A percentile compares a stretch with the other conserved stretches of the same genome.
These are phyloP conservation scores for Metschnikowia cubensis DNA, from an alignment of 805 yeast genomes.

Conservation along the genomic window DNA sequence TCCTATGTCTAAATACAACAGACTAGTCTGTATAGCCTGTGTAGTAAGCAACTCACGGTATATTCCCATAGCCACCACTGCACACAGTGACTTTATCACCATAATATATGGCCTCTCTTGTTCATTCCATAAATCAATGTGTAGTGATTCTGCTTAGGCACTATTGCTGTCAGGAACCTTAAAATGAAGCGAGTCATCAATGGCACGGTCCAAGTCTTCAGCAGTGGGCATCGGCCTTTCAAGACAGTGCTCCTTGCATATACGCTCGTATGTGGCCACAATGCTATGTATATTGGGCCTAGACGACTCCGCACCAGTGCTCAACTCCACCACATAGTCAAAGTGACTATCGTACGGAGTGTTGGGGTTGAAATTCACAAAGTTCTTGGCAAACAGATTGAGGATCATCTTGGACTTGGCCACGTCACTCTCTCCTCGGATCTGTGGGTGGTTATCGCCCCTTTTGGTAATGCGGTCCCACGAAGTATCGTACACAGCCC, in stretches of 20 bases:
- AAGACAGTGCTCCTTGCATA: not conserved
- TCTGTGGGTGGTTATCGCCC: constrained; percentile 88
- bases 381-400: constrained; percentile 68
- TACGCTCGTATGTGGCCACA: not conserved
- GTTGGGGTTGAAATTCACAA: constrained; percentile 50
- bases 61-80: too few relatives aligned
- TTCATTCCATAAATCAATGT: too few relatives aligned
- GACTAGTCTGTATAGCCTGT: too few relatives aligned
- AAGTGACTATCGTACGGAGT: constrained; percentile 61
- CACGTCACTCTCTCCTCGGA: constrained; percentile 51
- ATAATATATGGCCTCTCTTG: too few relatives aligned
- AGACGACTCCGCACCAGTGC: constrained; percentile 26
- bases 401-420: constrained; percentile 56
- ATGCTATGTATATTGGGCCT: constrained; percentile 12
- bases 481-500: constrained; percentile 49
- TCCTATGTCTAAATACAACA: too few relatives aligned
- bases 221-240: not conserved
- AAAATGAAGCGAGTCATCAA: not conserved
- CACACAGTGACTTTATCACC: too few relatives aligned
- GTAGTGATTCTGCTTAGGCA: too few relatives aligned
- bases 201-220: not conserved
- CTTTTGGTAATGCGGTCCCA: constrained; percentile 55
- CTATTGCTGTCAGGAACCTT: not conserved
- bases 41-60: too few relatives aligned
- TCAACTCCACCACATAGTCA: constrained; percentile 60